These are phyloP conservation scores for Irpex lacteus DNA, from an alignment of 1,284 basidiomycete genomes.

Conservation along the genomic window DNA sequence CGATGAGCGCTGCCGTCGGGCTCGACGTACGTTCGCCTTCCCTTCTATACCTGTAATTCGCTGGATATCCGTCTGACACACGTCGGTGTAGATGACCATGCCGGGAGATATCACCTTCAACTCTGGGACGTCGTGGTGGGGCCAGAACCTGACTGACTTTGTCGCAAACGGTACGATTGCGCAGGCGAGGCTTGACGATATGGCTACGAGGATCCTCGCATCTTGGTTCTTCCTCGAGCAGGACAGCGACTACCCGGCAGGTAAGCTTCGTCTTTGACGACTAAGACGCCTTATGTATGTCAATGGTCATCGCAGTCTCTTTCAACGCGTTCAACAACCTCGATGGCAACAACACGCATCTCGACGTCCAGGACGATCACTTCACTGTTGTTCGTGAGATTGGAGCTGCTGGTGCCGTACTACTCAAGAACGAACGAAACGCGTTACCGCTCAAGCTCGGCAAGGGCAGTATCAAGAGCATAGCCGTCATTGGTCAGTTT, in stretches of 20 bases:
- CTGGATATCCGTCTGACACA: neutral
- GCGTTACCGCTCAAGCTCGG: constrained; percentile 64
- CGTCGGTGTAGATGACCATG: constrained; percentile 54
- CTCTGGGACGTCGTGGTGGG: constrained; percentile 54
- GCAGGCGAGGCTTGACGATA: constrained; percentile 62
- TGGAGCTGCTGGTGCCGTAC: constrained; percentile 72
- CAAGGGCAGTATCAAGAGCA: constrained; percentile 23
- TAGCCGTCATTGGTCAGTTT: constrained; percentile 52
- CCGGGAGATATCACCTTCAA: constrained; percentile 64
- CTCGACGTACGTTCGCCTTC: constrained; percentile 50
- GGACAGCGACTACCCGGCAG: constrained; percentile 56
- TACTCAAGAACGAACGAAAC: constrained; percentile 75
- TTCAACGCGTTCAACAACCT: constrained; percentile 59
- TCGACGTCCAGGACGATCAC: constrained; percentile 81
- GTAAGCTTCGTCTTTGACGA: constrained; percentile 11
- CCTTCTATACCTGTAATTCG: constrained; percentile 20
- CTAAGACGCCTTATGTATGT: neutral
- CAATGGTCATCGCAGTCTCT: constrained; percentile 32
- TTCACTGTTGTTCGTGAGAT: constrained; percentile 68
- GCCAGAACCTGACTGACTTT: constrained; percentile 60
- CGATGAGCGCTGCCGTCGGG: constrained; percentile 60
- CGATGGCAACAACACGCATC: constrained; percentile 55
- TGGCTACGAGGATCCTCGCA: constrained; percentile 64
- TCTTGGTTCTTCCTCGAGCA: constrained; percentile 63
- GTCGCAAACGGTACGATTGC: constrained; percentile 72